A percentile compares a stretch with the other conserved stretches of the same genome.
phyloP scores from a whole-genome alignment of 2,329 filamentous ascomycete genomes.

The Pseudonectria buxi region DNA sequence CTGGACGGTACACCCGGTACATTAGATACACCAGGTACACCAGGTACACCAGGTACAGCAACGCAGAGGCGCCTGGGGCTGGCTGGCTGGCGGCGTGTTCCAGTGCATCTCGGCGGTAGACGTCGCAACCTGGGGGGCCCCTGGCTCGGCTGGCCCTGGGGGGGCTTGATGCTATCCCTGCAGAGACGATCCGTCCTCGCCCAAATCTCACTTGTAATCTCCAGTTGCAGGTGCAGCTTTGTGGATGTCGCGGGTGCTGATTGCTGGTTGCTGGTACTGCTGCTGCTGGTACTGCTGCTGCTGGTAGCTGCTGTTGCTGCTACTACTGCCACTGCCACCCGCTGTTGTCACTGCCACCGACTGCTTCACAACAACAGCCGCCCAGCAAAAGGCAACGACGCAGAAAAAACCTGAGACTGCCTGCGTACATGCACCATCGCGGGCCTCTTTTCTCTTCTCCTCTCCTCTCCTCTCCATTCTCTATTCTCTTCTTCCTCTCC shows the following conservation, averaged over 20 bases:
- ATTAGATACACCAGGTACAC: no score
- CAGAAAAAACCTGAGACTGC: conserved; percentile 5
- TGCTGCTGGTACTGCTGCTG: no score
- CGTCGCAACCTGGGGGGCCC: conserved; percentile 15
- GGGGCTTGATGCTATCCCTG: conserved; percentile 24
- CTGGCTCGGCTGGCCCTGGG: conserved; percentile 3
- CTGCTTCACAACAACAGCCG: no score
- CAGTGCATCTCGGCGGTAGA: conserved; percentile 1
- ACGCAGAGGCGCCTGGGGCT: no score
- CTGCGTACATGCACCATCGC: conserved; percentile 6
- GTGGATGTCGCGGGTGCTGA: not conserved
- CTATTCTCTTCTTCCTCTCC: conserved; percentile 1
- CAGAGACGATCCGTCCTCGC: conserved; percentile 27
- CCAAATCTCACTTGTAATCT: conserved; percentile 26
- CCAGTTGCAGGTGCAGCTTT: conserved; percentile 12
- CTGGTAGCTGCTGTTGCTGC: no score
- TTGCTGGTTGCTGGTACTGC: not conserved
- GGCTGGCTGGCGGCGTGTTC: no score
- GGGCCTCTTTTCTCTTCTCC: conserved; percentile 5
- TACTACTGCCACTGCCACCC: no score
- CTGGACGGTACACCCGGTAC: no score
- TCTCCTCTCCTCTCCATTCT: conserved; percentile 4
- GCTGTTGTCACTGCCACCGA: no score
- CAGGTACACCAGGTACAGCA: no score
- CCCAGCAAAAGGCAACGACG: conserved; percentile 7